Conservation (phyloP, 2,329 filamentous ascomycete species). For the Nemania diffusa region DNA sequence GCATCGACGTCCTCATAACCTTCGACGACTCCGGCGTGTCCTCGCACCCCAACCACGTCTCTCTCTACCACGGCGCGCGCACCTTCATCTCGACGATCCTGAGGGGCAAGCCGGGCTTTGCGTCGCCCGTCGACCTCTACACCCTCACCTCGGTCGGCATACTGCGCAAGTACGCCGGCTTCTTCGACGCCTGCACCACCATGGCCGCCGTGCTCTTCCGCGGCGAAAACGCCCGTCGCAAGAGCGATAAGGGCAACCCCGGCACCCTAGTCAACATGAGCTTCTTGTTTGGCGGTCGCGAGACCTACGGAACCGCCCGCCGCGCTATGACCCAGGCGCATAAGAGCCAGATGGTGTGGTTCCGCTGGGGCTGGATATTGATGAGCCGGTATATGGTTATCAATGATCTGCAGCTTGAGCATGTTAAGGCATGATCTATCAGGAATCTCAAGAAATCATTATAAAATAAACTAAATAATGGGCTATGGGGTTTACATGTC, state of each 20-base stretch:
- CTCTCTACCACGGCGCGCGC: constrained; percentile 83
- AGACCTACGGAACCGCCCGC: constrained; percentile 70
- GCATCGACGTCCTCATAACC: constrained; percentile 86
- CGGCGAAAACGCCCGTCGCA: constrained; percentile 39
- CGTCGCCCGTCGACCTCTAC: constrained; percentile 84
- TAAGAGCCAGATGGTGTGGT: constrained; percentile 98
- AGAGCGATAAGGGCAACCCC: constrained; percentile 60
- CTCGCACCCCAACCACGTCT: constrained; percentile 91
- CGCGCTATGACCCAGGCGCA: constrained; percentile 90
- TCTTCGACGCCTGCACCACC: constrained; percentile 81
- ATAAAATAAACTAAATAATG: neutral
- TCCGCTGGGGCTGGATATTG: constrained; percentile 93
- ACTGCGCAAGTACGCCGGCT: constrained; percentile 80
- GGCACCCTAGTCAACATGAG: constrained; percentile 76
- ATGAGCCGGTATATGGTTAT: constrained; percentile 94
- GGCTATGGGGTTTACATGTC: neutral
- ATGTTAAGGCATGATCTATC: constrained; percentile 45
- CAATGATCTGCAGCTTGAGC: constrained; percentile 79
- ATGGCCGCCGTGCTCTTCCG: constrained; percentile 65
- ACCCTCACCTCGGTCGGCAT: constrained; percentile 79
- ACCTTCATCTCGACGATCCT: constrained; percentile 76
- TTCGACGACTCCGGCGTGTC: constrained; percentile 89
- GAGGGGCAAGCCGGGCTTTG: constrained; percentile 70
- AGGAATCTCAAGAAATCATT: neutral
- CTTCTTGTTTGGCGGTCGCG: constrained; percentile 67